Conservation (phyloP, 208 protist genomes). For the Acanthamoeba culbertsoni region DNA sequence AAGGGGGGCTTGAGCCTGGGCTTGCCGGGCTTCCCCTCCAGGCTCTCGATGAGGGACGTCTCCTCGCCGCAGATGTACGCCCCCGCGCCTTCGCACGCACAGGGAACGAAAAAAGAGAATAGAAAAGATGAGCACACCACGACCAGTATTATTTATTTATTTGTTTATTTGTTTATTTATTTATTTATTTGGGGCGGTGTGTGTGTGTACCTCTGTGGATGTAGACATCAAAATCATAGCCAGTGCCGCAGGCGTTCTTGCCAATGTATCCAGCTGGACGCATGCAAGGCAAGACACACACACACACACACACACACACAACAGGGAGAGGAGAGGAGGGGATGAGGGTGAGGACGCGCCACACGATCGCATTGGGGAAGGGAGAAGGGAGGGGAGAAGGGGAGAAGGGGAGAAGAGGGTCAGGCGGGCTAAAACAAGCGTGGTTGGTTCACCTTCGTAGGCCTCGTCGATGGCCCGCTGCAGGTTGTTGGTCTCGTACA, state of each 20-base stretch:
- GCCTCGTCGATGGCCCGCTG: constrained; percentile 95
- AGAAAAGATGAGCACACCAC: too few species aligned
- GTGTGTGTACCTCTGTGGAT: constrained; percentile 96
- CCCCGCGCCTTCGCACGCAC: constrained; percentile 83
- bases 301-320: not conserved
- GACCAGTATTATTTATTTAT: too few species aligned
- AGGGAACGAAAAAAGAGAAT: too few species aligned
- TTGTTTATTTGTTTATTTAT: too few species aligned
- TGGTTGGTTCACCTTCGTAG: constrained; percentile 83
- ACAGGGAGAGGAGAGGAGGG: not conserved
- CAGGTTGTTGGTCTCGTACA: constrained; percentile 93
- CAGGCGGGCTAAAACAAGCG: too few species aligned
- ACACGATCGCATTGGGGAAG: not conserved
- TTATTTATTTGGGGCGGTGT: too few species aligned
- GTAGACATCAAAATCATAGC: constrained; percentile 98
- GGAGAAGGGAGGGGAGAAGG: not conserved
- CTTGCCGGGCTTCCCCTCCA: constrained; percentile 96
- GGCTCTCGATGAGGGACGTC: constrained; percentile 95
- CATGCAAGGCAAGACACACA: not conserved
- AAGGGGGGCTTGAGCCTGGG: constrained; percentile 98
- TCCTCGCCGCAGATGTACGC: constrained; percentile 99
- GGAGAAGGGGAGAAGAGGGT: too few species aligned
- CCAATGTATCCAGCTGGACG: constrained; percentile 90
- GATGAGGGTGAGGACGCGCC: too few species aligned
- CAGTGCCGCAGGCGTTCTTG: constrained; percentile 96